phyloP scores from a whole-genome alignment of 2,329 filamentous ascomycete genomes.

The Exophiala dermatitidis region DNA sequence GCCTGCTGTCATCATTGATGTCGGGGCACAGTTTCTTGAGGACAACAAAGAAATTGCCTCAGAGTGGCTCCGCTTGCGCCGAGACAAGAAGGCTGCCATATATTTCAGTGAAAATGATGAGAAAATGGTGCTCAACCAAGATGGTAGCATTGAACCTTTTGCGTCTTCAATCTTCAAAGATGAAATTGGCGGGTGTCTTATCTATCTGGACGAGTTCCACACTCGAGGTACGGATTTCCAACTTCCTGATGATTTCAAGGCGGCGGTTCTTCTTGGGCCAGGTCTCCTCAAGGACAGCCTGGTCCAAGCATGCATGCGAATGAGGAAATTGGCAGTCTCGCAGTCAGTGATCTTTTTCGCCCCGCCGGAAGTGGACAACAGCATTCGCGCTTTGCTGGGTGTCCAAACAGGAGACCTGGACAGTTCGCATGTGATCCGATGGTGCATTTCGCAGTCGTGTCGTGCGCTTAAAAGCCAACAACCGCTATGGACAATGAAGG shows the following conservation, averaged over 20 bases:
- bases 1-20: conserved; percentile 59
- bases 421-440: conserved; percentile 49
- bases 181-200: conserved; percentile 52
- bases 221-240: conserved; percentile 63
- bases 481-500: conserved; percentile 56
- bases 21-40: conserved; percentile 64
- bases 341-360: conserved; percentile 59
- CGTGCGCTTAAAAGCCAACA: conserved; percentile 44
- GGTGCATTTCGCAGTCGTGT: conserved; percentile 54
- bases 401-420: conserved; percentile 31
- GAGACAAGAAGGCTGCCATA: conserved; percentile 42
- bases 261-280: conserved; percentile 60
- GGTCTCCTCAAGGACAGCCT: conserved; percentile 57
- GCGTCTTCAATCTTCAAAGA: conserved; percentile 52
- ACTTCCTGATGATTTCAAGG: conserved; percentile 52
- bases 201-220: conserved; percentile 65
- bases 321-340: conserved; percentile 59
- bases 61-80: conserved; percentile 45
- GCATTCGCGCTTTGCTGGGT: conserved; percentile 38
- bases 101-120: conserved; percentile 45
- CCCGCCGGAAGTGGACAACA: conserved; percentile 51
- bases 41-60: conserved; percentile 50
- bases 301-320: conserved; percentile 56
- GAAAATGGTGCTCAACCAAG: conserved; percentile 30
- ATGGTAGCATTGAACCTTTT: conserved; percentile 33